phyloP scores from a whole-genome alignment of 345 rosid genomes.

The rapeseed (Brassica napus) region DNA sequence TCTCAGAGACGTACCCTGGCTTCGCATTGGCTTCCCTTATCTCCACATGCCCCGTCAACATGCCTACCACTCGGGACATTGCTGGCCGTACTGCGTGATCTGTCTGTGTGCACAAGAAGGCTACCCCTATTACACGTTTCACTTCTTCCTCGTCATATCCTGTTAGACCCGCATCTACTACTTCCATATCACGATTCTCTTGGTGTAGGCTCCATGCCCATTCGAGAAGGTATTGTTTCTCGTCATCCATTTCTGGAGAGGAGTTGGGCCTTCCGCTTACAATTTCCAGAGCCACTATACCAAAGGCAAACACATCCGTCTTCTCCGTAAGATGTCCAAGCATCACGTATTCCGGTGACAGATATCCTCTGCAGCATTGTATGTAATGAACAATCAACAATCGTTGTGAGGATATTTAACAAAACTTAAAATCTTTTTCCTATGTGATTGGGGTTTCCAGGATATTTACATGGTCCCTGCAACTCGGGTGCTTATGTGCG shows the following conservation, averaged over 20 bases:
- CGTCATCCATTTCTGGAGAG: slow-evolving; percentile 18
- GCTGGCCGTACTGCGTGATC: slow-evolving; percentile 42
- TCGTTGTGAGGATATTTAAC: not conserved
- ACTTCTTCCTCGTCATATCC: slow-evolving; percentile 50
- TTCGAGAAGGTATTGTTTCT: slow-evolving; percentile 59
- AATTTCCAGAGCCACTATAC: slow-evolving; percentile 47
- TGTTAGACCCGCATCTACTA: slow-evolving; percentile 44
- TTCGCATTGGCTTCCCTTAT: slow-evolving; percentile 41
- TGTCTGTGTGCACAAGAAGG: slow-evolving; percentile 56
- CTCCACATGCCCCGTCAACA: slow-evolving; percentile 56
- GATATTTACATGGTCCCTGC: slow-evolving; percentile 46
- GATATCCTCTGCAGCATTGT: slow-evolving; percentile 48
- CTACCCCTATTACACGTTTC: slow-evolving; percentile 52
- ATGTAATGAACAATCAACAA: slow-evolving; percentile 1
- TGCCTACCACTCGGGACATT: slow-evolving; percentile 52
- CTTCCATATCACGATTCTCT: slow-evolving; percentile 42
- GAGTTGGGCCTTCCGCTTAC: slow-evolving; percentile 49
- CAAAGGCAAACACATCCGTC: slow-evolving; percentile 56
- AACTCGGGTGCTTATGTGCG: slow-evolving; percentile 45
- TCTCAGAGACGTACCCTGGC: slow-evolving; percentile 61
- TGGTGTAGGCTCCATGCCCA: slow-evolving; percentile 73
- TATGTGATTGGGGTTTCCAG: not conserved
- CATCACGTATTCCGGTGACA: slow-evolving; percentile 73
- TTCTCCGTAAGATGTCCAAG: slow-evolving; percentile 64
- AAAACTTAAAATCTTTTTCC: not conserved